Evolutionary conservation across 805 yeast genomes (phyloP).

Genomic region (Saccharomyces kudriavzevii): DNA sequence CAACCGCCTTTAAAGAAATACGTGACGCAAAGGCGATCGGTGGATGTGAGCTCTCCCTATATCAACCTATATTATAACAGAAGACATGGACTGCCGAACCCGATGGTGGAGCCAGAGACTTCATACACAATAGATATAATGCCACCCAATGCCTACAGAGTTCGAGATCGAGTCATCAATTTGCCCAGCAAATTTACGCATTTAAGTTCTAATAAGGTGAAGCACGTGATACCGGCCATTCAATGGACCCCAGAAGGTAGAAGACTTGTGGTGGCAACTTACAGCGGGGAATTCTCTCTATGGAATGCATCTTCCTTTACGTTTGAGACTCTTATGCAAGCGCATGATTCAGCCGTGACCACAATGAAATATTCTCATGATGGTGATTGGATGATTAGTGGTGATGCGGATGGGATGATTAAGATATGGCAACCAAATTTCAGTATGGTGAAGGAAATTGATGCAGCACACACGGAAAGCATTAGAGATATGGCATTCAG

Average conservation of each 20-base stretch:
- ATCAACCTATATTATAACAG: slow-evolving; percentile 22
- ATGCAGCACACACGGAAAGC: slow-evolving; percentile 49
- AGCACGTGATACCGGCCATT: slow-evolving; percentile 83
- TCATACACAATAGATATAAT: slow-evolving; percentile 24
- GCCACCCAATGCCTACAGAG: slow-evolving; percentile 25
- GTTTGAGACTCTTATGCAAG: slow-evolving; percentile 96
- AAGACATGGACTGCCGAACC: slow-evolving; percentile 24
- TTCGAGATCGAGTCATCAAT: slow-evolving; percentile 39
- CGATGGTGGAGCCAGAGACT: slow-evolving; percentile 26
- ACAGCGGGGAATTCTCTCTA: slow-evolving; percentile 89
- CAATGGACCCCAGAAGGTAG: slow-evolving; percentile 97
- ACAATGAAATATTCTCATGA: slow-evolving; percentile 75
- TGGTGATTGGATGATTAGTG: slow-evolving; percentile 91
- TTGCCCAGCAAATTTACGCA: slow-evolving; percentile 79
- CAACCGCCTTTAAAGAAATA: slow-evolving; percentile 20
- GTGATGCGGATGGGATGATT: slow-evolving; percentile 84
- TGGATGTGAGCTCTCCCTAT: slow-evolving; percentile 28
- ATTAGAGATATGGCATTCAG: slow-evolving; percentile 82
- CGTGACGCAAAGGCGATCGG: slow-evolving; percentile 28
- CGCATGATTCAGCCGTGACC: slow-evolving; percentile 86
- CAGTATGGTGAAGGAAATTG: slow-evolving; percentile 81
- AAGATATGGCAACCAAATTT: slow-evolving; percentile 98
- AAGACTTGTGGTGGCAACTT: slow-evolving; percentile 78
- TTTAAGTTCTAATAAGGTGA: slow-evolving; percentile 81
- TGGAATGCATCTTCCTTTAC: slow-evolving; percentile 96